Evolutionary conservation across 2,329 filamentous ascomycete species (phyloP), one percentile per base, ranked within the genome.

Genomic region (Colletotrichum sp.): DNA sequence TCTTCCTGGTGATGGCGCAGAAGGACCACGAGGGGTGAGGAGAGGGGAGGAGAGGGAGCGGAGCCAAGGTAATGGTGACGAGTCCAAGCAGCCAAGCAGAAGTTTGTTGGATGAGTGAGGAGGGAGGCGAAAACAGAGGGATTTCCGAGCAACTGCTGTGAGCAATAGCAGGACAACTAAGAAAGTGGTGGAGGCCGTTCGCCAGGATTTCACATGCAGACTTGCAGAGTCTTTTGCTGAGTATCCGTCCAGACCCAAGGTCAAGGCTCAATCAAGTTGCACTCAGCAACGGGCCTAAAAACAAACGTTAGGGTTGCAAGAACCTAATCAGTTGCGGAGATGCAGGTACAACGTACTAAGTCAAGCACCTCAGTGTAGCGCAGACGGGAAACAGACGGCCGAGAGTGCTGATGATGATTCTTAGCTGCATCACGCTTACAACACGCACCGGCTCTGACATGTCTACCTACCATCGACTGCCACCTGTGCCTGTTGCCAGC

Each of bases 401-500:
- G 36, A 34, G 65, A 28, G 44, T 28, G 30, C n/a, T 39, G 30
- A 60, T 67, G 34, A n/a, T 67, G 34, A 24, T 55, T 60, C 44
- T 73, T 26, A 60, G 49, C 49, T 62, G 72, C 60, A 66, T 59
- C 21, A 57, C 52, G 44, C 49, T 64, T 24, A 44, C 67, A 49
- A 39, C 32, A 59, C 32, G 34, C 44, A 44, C 66, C 57, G 32
- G 26, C 39, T 16, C 59, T 57, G 49, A n/a, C n/a, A 57, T 18
- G n/a, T 52, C 36, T 69, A 21, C 72, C 72, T 72, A 67, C 63
- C 73, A 68, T 57, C 18, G 44, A 63, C 70, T 73, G 70, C 70
- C 73, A 76, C 73, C 73, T 76, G 64, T 73, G 69, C 69, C 30
- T 65, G 32, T 52, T 21, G 57, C 49, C 34, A 69, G 70, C 74